Conservation (phyloP, 108 stramenopile genomes). For the Ochromonas danica region DNA sequence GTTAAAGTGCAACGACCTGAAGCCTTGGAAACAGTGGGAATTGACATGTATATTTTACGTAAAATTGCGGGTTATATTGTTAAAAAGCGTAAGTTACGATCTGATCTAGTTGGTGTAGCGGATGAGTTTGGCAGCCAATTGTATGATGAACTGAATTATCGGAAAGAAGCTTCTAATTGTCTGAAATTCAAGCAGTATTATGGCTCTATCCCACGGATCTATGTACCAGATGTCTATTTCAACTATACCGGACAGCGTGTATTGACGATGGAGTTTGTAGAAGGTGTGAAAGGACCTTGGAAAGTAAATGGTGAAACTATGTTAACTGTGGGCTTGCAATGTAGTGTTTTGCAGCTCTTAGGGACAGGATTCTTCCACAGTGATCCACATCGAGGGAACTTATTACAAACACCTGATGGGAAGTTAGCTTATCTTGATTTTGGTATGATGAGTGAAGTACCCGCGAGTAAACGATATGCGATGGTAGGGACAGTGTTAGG, state of each 20-base stretch:
- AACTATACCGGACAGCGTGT: constrained; percentile 74
- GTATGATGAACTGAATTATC: constrained; percentile 73
- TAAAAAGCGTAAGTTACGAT: constrained; percentile 58
- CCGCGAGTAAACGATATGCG: constrained; percentile 81
- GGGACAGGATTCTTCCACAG: constrained; percentile 67
- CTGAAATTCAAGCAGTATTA: constrained; percentile 72
- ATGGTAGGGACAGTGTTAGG: constrained; percentile 81
- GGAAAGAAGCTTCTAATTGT: constrained; percentile 41
- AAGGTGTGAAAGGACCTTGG: constrained; percentile 86
- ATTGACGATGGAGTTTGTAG: constrained; percentile 84
- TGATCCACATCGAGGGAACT: constrained; percentile 66
- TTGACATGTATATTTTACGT: constrained; percentile 77
- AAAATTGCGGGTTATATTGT: constrained; percentile 46
- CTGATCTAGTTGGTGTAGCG: constrained; percentile 75
- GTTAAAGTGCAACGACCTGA: constrained; percentile 84
- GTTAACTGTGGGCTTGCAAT: constrained; percentile 78
- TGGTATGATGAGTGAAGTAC: constrained; percentile 89
- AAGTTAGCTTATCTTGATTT: constrained; percentile 79
- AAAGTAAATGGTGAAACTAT: constrained; percentile 71
- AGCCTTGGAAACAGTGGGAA: constrained; percentile 69
- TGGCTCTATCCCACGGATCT: constrained; percentile 71
- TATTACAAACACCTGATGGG: constrained; percentile 69
- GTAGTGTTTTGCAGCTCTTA: constrained; percentile 80
- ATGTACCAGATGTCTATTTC: constrained; percentile 70
- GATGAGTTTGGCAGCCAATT: constrained; percentile 86